Evolutionary conservation across 768 basidiomycete genomes (phyloP).

Genomic region (Mrakia blollopis): DNA sequence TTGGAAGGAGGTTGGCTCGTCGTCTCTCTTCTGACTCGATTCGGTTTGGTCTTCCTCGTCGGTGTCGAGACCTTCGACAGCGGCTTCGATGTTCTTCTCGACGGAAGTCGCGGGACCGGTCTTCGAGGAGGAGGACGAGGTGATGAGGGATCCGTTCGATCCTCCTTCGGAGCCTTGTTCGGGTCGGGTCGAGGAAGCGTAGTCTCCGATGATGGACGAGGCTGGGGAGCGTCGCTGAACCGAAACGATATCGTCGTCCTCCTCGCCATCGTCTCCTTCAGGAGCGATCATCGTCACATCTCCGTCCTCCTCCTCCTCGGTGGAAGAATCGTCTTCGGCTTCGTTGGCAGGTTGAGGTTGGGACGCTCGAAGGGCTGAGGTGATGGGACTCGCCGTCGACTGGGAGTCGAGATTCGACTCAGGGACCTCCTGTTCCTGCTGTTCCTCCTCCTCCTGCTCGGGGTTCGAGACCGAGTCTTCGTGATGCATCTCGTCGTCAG

Average conservation of each 20-base stretch:
- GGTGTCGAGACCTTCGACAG: not conserved
- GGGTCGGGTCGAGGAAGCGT: not conserved
- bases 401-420: not conserved
- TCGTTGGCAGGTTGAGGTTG: not conserved
- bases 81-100: not conserved
- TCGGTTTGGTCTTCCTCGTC: not conserved
- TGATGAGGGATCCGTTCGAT: not conserved
- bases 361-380: not conserved
- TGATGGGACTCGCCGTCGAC: not conserved
- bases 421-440: not conserved
- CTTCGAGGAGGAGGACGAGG: not conserved
- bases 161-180: not conserved
- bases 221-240: not conserved
- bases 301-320: not conserved
- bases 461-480: not conserved
- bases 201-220: conserved; percentile 7
- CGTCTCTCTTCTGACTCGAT: not conserved
- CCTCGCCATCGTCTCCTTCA: not conserved
- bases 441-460: not conserved
- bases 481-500: conserved; percentile 1
- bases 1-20: not conserved
- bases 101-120: not conserved
- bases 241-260: conserved; percentile 15
- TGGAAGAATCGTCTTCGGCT: not conserved
- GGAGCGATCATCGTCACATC: conserved; percentile 14